A percentile compares a stretch with the other conserved stretches of the same genome.
These are phyloP conservation scores for Pharnaceum exiguum DNA, from an alignment of 148 eudicot species.

Conservation along the genomic window DNA sequence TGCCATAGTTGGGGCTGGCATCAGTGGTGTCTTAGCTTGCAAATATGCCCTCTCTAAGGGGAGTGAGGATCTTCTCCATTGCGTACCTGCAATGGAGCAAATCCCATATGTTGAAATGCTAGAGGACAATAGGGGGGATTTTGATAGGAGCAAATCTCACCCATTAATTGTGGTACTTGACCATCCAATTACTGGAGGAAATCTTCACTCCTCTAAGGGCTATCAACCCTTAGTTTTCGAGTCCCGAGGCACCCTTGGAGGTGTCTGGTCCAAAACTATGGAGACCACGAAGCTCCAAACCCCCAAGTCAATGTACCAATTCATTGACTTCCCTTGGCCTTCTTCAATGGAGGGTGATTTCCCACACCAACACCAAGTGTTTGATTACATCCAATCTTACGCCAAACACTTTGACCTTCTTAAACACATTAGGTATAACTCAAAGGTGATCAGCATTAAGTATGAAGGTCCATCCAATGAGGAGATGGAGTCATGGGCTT, in stretches of 20 bases:
- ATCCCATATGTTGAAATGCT: too few species aligned
- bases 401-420: conserved; percentile 51
- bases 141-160: too few species aligned
- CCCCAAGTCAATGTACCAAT: conserved; percentile 44
- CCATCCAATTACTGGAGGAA: too few species aligned
- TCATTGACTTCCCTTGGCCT: conserved; percentile 82
- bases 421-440: conserved; percentile 33
- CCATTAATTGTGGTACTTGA: too few species aligned
- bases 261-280: conserved; percentile 66
- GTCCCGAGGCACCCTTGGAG: conserved; percentile 44
- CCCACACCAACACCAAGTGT: conserved; percentile 42
- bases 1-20: conserved; percentile 64
- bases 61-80: too few species aligned
- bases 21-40: conserved; percentile 78
- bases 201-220: too few species aligned
- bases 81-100: too few species aligned
- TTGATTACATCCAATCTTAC: conserved; percentile 52
- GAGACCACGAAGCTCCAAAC: conserved; percentile 65
- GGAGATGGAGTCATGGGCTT: conserved; percentile 40
- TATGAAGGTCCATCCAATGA: conserved; percentile 38
- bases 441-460: conserved; percentile 40
- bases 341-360: conserved; percentile 25
- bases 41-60: conserved; percentile 54
- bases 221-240: conserved; percentile 66
- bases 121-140: too few species aligned